Evolutionary conservation across 1,139 yeast species (phyloP).

Genomic region (Pichia sp.): DNA sequence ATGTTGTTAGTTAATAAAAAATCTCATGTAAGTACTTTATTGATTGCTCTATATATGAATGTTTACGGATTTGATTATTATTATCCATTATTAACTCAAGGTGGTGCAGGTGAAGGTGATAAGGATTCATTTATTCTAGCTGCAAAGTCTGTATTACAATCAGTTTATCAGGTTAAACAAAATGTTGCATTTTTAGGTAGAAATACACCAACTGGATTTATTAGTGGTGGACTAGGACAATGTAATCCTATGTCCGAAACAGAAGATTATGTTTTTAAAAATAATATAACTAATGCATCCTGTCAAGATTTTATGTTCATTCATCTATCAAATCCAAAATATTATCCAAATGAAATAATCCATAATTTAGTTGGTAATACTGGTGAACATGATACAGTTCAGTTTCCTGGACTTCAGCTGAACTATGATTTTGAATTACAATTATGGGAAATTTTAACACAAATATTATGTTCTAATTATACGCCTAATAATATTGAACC

Average conservation of each 20-base stretch:
- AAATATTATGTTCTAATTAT: slow-evolving; percentile 30
- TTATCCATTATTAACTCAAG: slow-evolving; percentile 58
- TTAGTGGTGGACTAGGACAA: slow-evolving; percentile 55
- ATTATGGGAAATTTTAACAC: slow-evolving; percentile 32
- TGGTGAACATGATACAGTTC: slow-evolving; percentile 20
- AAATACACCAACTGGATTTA: slow-evolving; percentile 40
- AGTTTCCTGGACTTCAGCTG: slow-evolving; percentile 28
- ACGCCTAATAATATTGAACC: slow-evolving; percentile 8
- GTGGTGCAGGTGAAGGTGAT: slow-evolving; percentile 69
- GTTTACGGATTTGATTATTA: slow-evolving; percentile 54
- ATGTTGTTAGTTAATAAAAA: slow-evolving; percentile 52
- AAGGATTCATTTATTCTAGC: slow-evolving; percentile 66
- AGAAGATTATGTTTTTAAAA: slow-evolving; percentile 20
- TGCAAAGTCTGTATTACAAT: slow-evolving; percentile 43
- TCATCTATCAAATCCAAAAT: slow-evolving; percentile 65
- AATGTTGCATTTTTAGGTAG: slow-evolving; percentile 44
- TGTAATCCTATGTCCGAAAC: slow-evolving; percentile 41
- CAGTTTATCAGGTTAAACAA: slow-evolving; percentile 49
- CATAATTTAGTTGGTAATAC: slow-evolving; percentile 38
- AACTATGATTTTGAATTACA: slow-evolving; percentile 33
- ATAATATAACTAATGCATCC: slow-evolving; percentile 15
- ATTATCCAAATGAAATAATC: slow-evolving; percentile 44
- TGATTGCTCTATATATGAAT: slow-evolving; percentile 52
- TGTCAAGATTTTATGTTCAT: slow-evolving; percentile 36
- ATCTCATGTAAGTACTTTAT: slow-evolving; percentile 43